Conservation (phyloP, 148 eudicot species). For the Chenopodium album region DNA sequence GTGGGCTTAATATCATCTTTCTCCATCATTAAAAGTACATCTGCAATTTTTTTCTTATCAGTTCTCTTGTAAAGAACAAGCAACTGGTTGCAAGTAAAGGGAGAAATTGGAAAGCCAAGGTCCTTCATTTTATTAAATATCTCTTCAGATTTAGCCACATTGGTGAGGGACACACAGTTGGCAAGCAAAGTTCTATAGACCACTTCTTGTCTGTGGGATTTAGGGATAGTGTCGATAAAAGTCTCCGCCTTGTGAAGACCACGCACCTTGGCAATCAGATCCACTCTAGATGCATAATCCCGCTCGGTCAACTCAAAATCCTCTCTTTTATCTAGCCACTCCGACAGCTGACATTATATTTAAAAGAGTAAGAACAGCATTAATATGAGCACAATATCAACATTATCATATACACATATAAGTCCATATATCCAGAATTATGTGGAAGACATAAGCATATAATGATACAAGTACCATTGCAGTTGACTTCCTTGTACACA, state of each 20-base stretch:
- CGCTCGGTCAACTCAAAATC: slow-evolving; percentile 47
- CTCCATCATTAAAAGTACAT: slow-evolving; percentile 77
- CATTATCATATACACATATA: neutral
- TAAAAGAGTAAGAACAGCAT: neutral
- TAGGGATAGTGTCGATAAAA: slow-evolving; percentile 56
- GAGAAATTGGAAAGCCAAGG: slow-evolving; percentile 45
- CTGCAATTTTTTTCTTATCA: slow-evolving; percentile 77
- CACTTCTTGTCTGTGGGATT: slow-evolving; percentile 52
- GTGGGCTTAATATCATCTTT: slow-evolving; percentile 73
- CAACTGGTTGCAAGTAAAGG: slow-evolving; percentile 73
- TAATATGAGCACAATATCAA: neutral
- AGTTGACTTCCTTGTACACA: neutral
- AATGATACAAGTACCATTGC: neutral
- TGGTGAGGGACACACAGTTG: slow-evolving; percentile 44
- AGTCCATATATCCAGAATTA: neutral
- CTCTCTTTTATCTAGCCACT: slow-evolving; percentile 66
- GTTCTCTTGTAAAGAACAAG: slow-evolving; percentile 66
- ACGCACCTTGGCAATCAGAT: slow-evolving; percentile 69
- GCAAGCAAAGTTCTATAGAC: slow-evolving; percentile 69
- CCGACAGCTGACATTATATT: slow-evolving; percentile 55
- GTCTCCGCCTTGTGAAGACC: slow-evolving; percentile 62
- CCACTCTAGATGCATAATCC: slow-evolving; percentile 67
- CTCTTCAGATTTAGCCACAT: slow-evolving; percentile 63
- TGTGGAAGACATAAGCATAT: neutral
- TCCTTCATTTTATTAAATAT: slow-evolving; percentile 81